Base-by-base conservation (phyloP, 495 filamentous ascomycete genomes). In the Penicillium goetzii region DNA sequence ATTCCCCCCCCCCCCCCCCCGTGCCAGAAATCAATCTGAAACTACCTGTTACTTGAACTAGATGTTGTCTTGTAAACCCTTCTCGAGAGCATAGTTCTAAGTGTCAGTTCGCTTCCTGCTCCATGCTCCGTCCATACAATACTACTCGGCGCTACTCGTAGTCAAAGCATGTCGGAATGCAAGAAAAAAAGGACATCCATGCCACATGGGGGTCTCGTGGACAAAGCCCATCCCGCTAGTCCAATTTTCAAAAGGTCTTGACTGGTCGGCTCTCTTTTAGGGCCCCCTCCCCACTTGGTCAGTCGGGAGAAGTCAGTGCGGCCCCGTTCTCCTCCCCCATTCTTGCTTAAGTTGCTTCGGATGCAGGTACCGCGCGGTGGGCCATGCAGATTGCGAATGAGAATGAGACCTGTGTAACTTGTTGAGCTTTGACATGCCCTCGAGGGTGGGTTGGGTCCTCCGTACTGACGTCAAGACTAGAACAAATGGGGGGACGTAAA, bases 181-280 rank as follows among this genome's bases (percentile, higher is more conserved):
- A 47, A 33, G 34, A 52, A 58, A 55, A 36, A 51, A 58, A 61
- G 59, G 45, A 47, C 34, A 33, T 53, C 25, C 49, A n/a, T 52
- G 26, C 61, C 69, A 72, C 67, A 72, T 72, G 69, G 69, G 69
- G 58, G 69, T 69, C 69, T 72, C 69, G 67, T 72, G 67, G 69
- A 62, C 63, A 51, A 63, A 56, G 54, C n/a, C 45, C 26, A 33
- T 25, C 52, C 52, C 30, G 52, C 28, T 23, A 34, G 17, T 55
- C 33, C 12, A 10, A 10, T 11, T 30, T 36, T 12, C 14, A 8
- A 5, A 38, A 11, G 21, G 9, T 10, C 52, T 36, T 55, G 21
- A 33, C 33, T 55, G 30, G 11, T n/a, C 19, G n/a, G 21, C n/a
- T n/a, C 14, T 36, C 11, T 19, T 19, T 32, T 32, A 30, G 15